These are phyloP conservation scores for Glycyrrhiza uralensis DNA, from an alignment of 306 rosid species.

Conservation along the genomic window DNA sequence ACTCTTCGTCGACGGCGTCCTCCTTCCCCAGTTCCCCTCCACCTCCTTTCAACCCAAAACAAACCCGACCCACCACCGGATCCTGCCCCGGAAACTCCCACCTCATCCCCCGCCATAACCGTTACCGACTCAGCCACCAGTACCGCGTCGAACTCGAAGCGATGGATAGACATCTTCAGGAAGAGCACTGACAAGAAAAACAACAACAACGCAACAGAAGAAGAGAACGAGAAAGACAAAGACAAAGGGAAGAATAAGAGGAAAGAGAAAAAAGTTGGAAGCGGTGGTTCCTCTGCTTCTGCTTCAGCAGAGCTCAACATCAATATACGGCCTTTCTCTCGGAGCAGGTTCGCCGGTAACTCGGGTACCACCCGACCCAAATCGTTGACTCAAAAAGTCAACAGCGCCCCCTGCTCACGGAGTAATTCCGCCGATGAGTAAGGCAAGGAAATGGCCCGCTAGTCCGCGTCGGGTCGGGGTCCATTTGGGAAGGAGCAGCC, in stretches of 20 bases:
- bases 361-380: slow-evolving; percentile 51
- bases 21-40: slow-evolving; percentile 74
- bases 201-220: slow-evolving; percentile 8
- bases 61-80: too few species aligned
- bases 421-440: slow-evolving; percentile 86
- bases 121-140: slow-evolving; percentile 13
- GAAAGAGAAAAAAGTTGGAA: slow-evolving; percentile 47
- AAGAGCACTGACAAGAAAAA: slow-evolving; percentile 50
- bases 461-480: slow-evolving; percentile 75
- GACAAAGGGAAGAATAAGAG: slow-evolving; percentile 41
- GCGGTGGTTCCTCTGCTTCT: slow-evolving; percentile 25
- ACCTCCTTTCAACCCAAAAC: slow-evolving; percentile 20
- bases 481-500: slow-evolving; percentile 82
- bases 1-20: too few species aligned
- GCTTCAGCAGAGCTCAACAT: slow-evolving; percentile 73
- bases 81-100: slow-evolving; percentile 17
- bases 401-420: slow-evolving; percentile 92
- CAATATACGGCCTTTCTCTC: slow-evolving; percentile 81
- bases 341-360: slow-evolving; percentile 83
- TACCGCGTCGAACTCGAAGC: slow-evolving; percentile 53
- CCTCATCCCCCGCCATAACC: not conserved
- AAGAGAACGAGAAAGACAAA: slow-evolving; percentile 39
- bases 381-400: slow-evolving; percentile 39
- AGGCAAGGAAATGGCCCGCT: slow-evolving; percentile 68
- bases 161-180: slow-evolving; percentile 79